Evolutionary conservation across 23 red algal species (phyloP), one percentile per base, ranked within the genome.

Genomic region (Chondrus crispus): DNA sequence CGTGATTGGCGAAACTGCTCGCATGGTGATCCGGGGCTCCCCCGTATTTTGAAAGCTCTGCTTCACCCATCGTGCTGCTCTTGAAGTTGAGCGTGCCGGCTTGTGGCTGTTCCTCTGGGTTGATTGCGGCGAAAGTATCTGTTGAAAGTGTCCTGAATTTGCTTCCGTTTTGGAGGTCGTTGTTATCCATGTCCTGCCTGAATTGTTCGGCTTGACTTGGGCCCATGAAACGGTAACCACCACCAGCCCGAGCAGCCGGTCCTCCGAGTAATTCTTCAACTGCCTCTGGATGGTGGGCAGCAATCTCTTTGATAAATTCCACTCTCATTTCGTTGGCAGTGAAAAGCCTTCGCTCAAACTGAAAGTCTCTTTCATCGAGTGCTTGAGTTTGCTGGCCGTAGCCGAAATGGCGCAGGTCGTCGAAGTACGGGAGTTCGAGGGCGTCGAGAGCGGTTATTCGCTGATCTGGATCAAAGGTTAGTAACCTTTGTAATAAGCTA

Each of bases 291-390:
- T 99, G 97, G 63, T 99, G 93, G 19, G 84, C 86, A 47, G 85
- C 47, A 43, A 99, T 96, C 46, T 99, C 97, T 38, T 80, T 78
- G 68, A 95, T 80, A 52, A 99, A 99, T 49, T 95, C 88, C 8
- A 55, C 18, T 16, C 97, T 76, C 82, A 99, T 94, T 82, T 95
- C 88, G 14, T 81, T 85, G 24, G 86, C 62, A 26, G 85, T 87
- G 29, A 99, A 47, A 5, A 88, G 84, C 57, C 51, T 68, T n/a
- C 92, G 85, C 51, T 99, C 97, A 76, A 99, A 99, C 36, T 64
- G 78, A 92, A 99, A 99, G 71, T 96, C 94, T 39, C 85, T 85
- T 37, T 91, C 63, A 19, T 92, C 80, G 36, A 99, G 50, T 26
- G 97, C 94, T 36, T 83, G 73, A 29, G 91, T 95, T 30, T 45